phyloP scores from a whole-genome alignment of 257 asterid species.

The Solanum sejunctum region DNA sequence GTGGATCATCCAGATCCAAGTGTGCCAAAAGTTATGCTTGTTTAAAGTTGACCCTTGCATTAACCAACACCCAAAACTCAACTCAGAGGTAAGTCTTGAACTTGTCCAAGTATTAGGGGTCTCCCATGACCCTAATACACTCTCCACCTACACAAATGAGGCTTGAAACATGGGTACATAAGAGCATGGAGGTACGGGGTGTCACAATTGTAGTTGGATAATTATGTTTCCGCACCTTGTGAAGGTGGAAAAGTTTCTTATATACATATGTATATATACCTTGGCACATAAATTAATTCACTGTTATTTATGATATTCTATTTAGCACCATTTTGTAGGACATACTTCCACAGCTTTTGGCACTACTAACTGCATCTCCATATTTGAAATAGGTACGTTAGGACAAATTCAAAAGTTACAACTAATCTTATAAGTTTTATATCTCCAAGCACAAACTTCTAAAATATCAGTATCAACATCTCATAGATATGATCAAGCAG shows the following conservation, averaged over 20 bases:
- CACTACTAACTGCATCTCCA: not conserved
- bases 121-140: too few relatives aligned
- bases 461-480: not conserved
- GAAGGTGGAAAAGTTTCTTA: constrained; percentile 34
- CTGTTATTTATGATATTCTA: not conserved
- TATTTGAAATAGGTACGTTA: not conserved
- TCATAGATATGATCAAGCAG: not conserved
- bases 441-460: not conserved
- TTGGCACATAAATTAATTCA: not conserved
- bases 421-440: not conserved
- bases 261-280: not conserved
- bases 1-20: too few relatives aligned
- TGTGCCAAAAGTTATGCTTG: too few relatives aligned
- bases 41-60: too few relatives aligned
- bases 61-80: too few relatives aligned
- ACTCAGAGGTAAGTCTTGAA: too few relatives aligned
- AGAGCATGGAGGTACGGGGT: too few relatives aligned
- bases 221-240: constrained; percentile 37
- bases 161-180: too few relatives aligned
- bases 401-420: not conserved
- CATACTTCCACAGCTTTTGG: not conserved
- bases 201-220: constrained; percentile 52
- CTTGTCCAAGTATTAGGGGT: too few relatives aligned
- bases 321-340: not conserved
- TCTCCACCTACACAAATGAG: too few relatives aligned